A percentile compares a stretch with the other conserved stretches of the same genome.
phyloP scores from a whole-genome alignment of 1,284 basidiomycete species.

The Moesziomyces antarcticus region DNA sequence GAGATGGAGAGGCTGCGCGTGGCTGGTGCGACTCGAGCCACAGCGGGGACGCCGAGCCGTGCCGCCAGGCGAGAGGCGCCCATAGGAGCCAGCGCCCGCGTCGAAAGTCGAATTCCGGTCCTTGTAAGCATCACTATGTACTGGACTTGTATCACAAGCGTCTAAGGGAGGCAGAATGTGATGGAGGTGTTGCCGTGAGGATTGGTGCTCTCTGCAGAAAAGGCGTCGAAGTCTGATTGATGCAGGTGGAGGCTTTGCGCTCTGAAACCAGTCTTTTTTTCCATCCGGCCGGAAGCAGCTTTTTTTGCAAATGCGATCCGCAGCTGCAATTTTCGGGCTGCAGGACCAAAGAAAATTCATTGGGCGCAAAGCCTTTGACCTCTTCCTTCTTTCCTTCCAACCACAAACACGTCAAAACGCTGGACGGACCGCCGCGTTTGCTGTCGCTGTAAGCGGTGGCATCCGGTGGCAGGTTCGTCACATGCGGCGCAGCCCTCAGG shows the following conservation, averaged over 20 bases:
- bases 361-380: neutral
- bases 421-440: conserved; percentile 9
- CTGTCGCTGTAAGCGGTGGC: neutral
- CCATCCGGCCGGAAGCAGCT: neutral
- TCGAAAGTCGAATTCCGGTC: neutral
- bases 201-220: neutral
- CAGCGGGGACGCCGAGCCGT: neutral
- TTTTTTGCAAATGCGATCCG: neutral
- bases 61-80: neutral
- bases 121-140: neutral
- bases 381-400: conserved; percentile 8
- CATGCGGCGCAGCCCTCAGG: neutral
- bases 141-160: neutral
- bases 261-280: neutral
- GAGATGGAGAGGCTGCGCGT: neutral
- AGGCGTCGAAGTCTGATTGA: too few relatives aligned
- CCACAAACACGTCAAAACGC: conserved; percentile 26
- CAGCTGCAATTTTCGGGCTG: neutral
- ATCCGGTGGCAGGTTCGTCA: neutral
- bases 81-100: neutral
- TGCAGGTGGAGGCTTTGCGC: too few relatives aligned
- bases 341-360: neutral
- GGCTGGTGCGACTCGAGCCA: neutral
- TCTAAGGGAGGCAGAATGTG: neutral
- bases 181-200: neutral